These are phyloP conservation scores for Cryphonectria radicalis DNA, from an alignment of 2,329 filamentous ascomycete species.

Conservation along the genomic window DNA sequence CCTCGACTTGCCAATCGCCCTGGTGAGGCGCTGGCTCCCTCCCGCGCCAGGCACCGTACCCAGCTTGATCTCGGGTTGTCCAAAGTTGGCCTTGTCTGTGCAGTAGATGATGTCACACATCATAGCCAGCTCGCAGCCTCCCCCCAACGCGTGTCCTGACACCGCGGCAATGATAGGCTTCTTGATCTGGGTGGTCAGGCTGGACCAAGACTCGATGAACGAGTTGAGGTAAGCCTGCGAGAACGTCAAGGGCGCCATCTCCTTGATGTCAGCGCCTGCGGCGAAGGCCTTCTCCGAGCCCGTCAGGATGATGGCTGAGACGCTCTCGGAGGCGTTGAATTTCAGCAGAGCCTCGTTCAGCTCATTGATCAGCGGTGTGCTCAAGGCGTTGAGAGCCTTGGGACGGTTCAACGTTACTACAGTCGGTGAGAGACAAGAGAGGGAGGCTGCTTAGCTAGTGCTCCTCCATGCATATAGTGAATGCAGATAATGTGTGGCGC, in stretches of 20 bases:
- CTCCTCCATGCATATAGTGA: slow-evolving; percentile 1
- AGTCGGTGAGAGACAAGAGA: slow-evolving; percentile 9
- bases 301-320: slow-evolving; percentile 81
- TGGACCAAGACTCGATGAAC: slow-evolving; percentile 95
- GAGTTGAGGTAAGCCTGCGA: slow-evolving; percentile 82
- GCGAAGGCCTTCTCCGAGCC: slow-evolving; percentile 91
- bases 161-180: slow-evolving; percentile 95
- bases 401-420: slow-evolving; percentile 91
- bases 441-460: slow-evolving; percentile 10
- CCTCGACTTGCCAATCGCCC: slow-evolving; percentile 79
- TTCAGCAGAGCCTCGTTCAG: slow-evolving; percentile 77
- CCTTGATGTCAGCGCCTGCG: slow-evolving; percentile 97
- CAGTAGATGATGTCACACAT: slow-evolving; percentile 98
- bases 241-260: slow-evolving; percentile 95
- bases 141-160: slow-evolving; percentile 91
- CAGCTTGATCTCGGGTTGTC: slow-evolving; percentile 96
- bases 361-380: slow-evolving; percentile 86
- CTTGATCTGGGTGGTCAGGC: slow-evolving; percentile 80
- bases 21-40: slow-evolving; percentile 85
- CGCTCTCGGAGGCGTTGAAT: slow-evolving; percentile 71
- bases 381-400: slow-evolving; percentile 93
- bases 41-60: slow-evolving; percentile 92
- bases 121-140: slow-evolving; percentile 94
- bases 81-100: slow-evolving; percentile 83
- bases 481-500: slow-evolving; percentile 1